phyloP scores from a whole-genome alignment of 108 stramenopile species.

The Thalassiosira profunda region DNA sequence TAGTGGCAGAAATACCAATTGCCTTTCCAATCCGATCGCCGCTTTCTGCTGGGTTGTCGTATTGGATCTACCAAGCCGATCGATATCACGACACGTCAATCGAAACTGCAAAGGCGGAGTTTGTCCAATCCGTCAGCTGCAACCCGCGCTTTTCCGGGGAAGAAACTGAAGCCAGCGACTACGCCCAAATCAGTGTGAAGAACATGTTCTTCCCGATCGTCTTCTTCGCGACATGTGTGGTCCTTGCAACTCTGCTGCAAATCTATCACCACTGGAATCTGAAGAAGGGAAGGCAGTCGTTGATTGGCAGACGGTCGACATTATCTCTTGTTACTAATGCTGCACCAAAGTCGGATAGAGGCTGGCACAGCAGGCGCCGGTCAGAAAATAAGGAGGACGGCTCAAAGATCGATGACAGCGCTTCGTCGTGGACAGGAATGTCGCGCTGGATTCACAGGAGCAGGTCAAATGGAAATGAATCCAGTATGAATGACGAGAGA shows the following conservation, averaged over 20 bases:
- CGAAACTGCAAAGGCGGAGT: neutral
- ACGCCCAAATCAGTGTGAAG: slow-evolving; percentile 8
- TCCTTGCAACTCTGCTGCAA: slow-evolving; percentile 7
- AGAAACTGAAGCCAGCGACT: slow-evolving; percentile 2
- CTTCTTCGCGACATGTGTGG: neutral
- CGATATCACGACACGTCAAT: slow-evolving; percentile 6
- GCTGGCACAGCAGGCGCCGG: no score
- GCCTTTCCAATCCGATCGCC: slow-evolving; percentile 21
- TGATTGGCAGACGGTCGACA: no score
- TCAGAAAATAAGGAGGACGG: no score
- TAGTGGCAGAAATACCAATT: slow-evolving; percentile 21
- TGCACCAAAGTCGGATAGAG: no score
- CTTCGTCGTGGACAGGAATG: no score
- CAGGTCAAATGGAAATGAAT: no score
- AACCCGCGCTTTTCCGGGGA: slow-evolving; percentile 8
- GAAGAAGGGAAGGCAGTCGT: no score
- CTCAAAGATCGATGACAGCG: no score
- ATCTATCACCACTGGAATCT: neutral
- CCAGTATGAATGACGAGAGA: no score
- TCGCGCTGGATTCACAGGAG: no score
- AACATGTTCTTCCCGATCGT: slow-evolving; percentile 28
- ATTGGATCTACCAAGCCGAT: slow-evolving; percentile 24
- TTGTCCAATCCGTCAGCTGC: neutral
- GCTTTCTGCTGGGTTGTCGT: slow-evolving; percentile 13
- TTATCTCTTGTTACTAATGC: no score